Evolutionary conservation across 345 rosid genomes (phyloP).

Genomic region (Salix suchowensis): DNA sequence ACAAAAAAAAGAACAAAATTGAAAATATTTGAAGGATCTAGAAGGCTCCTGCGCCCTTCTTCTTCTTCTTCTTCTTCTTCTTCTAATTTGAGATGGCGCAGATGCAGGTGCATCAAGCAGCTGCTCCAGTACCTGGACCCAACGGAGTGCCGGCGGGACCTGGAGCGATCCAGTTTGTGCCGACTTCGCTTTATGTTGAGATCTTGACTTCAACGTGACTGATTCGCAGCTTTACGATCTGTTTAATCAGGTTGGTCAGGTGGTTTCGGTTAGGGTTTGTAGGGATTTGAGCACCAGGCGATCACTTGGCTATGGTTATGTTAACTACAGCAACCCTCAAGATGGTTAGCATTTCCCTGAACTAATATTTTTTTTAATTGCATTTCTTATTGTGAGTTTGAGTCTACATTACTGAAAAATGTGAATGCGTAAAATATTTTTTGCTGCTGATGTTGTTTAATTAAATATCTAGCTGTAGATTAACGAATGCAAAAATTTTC

Average conservation of each 20-base stretch:
- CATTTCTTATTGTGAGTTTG: background rate
- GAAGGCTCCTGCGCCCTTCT: slow-evolving; percentile 1
- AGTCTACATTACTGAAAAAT: background rate
- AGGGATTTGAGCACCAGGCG: slow-evolving; percentile 17
- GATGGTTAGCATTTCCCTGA: slow-evolving; percentile 19
- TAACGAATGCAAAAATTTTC: too few species aligned
- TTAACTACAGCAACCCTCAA: slow-evolving; percentile 22
- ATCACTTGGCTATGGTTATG: slow-evolving; percentile 30
- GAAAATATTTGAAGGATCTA: slow-evolving; percentile 16
- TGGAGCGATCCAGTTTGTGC: slow-evolving; percentile 8
- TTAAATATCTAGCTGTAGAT: background rate
- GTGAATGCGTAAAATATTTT: background rate
- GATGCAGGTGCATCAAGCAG: slow-evolving; percentile 28
- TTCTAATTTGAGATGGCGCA: slow-evolving; percentile 17
- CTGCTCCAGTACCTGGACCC: slow-evolving; percentile 18
- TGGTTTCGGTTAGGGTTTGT: slow-evolving; percentile 29
- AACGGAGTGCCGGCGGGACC: slow-evolving; percentile 20
- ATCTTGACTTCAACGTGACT: slow-evolving; percentile 20
- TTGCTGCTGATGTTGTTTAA: background rate
- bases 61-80: too few species aligned
- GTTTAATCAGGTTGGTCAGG: slow-evolving; percentile 21
- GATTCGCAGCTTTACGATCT: slow-evolving; percentile 20
- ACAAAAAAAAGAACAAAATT: background rate
- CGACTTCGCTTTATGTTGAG: slow-evolving; percentile 19
- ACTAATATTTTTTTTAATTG: background rate